phyloP scores from a whole-genome alignment of 1,284 basidiomycete species.

The Ganoderma resinaceum region DNA sequence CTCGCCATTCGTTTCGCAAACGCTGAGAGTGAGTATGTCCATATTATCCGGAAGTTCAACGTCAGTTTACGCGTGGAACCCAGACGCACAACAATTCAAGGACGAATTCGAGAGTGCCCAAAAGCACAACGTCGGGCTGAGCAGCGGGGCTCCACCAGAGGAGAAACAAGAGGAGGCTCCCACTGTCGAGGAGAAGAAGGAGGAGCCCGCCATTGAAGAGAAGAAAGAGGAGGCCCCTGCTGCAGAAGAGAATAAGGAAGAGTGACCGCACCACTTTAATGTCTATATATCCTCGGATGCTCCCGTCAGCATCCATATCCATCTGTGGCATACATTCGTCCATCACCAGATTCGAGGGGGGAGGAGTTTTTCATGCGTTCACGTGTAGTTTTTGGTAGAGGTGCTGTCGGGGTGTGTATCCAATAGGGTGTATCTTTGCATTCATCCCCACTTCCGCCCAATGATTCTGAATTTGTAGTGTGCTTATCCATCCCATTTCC shows the following conservation, averaged over 20 bases:
- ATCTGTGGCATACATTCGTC: slow-evolving; percentile 21
- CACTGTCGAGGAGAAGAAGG: slow-evolving; percentile 29
- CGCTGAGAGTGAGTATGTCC: slow-evolving; percentile 81
- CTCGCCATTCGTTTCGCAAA: slow-evolving; percentile 99
- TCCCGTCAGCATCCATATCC: slow-evolving; percentile 19
- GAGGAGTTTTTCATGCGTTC: slow-evolving; percentile 15
- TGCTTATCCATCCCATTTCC: slow-evolving; percentile 23
- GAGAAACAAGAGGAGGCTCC: slow-evolving; percentile 29
- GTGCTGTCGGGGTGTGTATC: slow-evolving; percentile 23
- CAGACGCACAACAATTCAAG: slow-evolving; percentile 92
- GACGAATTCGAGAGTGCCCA: slow-evolving; percentile 86
- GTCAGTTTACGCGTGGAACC: background rate
- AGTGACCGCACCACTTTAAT: slow-evolving; percentile 34
- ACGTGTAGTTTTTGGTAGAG: slow-evolving; percentile 29
- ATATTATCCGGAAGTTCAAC: background rate
- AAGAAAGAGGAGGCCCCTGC: slow-evolving; percentile 34
- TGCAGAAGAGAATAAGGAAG: slow-evolving; percentile 38
- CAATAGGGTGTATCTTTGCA: slow-evolving; percentile 27
- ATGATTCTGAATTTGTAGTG: slow-evolving; percentile 21
- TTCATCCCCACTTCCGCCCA: slow-evolving; percentile 17
- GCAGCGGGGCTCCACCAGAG: slow-evolving; percentile 38
- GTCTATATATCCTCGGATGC: slow-evolving; percentile 17
- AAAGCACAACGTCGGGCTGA: slow-evolving; percentile 64
- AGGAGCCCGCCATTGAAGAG: slow-evolving; percentile 35
- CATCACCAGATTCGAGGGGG: slow-evolving; percentile 9